Evolutionary conservation across 2,329 filamentous ascomycete genomes (phyloP).

Genomic region (Pseudomassariella vexata): DNA sequence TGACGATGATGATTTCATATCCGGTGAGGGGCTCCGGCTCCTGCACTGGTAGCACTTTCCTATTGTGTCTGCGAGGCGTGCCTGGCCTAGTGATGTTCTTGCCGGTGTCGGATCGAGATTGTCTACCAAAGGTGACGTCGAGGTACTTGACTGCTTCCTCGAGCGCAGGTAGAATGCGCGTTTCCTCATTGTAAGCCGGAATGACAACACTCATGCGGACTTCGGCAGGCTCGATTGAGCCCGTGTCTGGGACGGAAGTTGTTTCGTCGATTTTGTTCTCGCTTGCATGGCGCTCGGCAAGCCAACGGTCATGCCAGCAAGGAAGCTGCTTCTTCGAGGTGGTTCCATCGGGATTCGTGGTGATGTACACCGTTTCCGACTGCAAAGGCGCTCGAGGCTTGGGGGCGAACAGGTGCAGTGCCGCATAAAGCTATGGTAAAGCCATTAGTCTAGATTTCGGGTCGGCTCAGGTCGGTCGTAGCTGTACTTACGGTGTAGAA

Average conservation of each 20-base stretch:
- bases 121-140: slow-evolving; percentile 65
- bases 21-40: slow-evolving; percentile 42
- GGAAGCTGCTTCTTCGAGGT: slow-evolving; percentile 55
- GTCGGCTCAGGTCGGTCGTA: too few relatives aligned
- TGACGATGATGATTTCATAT: slow-evolving; percentile 90
- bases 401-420: slow-evolving; percentile 72
- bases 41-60: slow-evolving; percentile 25
- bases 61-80: slow-evolving; percentile 26
- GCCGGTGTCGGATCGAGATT: background rate
- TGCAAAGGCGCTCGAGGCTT: slow-evolving; percentile 66
- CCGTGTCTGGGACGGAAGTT: slow-evolving; percentile 38
- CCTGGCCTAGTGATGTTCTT: slow-evolving; percentile 19
- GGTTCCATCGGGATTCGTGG: slow-evolving; percentile 61
- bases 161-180: slow-evolving; percentile 75
- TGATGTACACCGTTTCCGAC: slow-evolving; percentile 82
- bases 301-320: slow-evolving; percentile 81
- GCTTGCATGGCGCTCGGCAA: slow-evolving; percentile 51
- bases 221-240: slow-evolving; percentile 66
- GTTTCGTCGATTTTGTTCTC: slow-evolving; percentile 29
- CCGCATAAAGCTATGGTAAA: slow-evolving; percentile 50
- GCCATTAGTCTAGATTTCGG: too few relatives aligned
- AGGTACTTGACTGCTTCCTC: slow-evolving; percentile 88
- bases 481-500: too few relatives aligned
- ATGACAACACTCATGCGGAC: slow-evolving; percentile 89
- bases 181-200: slow-evolving; percentile 91